Evolutionary conservation across 2,329 filamentous ascomycete genomes (phyloP), one percentile per base, ranked within the genome.

Genomic region (Aureobasidium sp.): DNA sequence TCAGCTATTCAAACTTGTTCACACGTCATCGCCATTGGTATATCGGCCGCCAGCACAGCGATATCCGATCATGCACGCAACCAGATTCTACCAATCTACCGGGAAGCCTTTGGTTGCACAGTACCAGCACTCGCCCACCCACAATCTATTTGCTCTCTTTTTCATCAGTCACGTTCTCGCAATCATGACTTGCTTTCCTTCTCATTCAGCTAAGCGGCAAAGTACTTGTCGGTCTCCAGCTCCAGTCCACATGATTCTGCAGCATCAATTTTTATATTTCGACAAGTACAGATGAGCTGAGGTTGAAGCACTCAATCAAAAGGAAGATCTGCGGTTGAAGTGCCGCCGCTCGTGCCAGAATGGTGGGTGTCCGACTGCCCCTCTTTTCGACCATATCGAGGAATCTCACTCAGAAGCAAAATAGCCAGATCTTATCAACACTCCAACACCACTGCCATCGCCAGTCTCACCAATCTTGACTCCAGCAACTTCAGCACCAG

Each of bases 321-420:
- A 39, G 36, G 14, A 30, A 54, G 50, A 54, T 54, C 53, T 25
- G 44, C 39, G 53, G 53, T 30, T 57, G 10, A 36, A 41, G 45
- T 32, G 45, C 27, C n/a, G 39, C 30, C 53, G 39, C 53, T 57
- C 53, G 53, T 45, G 53, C 53, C 53, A 45, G 41, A 57, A 57
- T 57, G 53, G 53, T 57, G 53, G 53, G 53, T 44, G 25, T 27
- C 36, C 5, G 3, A 16, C 10, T 57, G 41, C 53, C 53, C 53
- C 53, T 57, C 53, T 36, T 57, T 55, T 34, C 13, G 11, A 27
- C 29, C 27, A 32, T 29, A 32, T 32, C 21, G 16, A 53, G 50
- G n/a, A 44, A 8, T 16, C 13, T 45, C 41, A 16, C 53, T 42
- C 27, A 57, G 11, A 14, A 45, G 21, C n/a, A 27, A 45, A 10